Conservation (phyloP, 768 basidiomycete genomes). For the Krasilnikovozyma curviuscula region DNA sequence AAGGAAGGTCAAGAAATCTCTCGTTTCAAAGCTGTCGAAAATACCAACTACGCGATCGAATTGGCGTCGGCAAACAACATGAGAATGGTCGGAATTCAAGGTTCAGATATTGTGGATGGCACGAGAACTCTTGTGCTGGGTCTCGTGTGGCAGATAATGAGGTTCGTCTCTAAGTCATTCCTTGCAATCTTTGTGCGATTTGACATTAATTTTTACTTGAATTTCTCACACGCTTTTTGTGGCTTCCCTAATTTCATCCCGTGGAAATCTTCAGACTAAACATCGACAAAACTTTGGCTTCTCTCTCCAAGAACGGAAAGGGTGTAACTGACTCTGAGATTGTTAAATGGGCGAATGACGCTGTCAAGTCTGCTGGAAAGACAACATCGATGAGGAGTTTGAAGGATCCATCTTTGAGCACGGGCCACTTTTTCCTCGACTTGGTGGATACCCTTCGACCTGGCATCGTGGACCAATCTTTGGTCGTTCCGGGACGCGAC, state of each 20-base stretch:
- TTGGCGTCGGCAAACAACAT: constrained; percentile 80
- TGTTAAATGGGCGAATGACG: constrained; percentile 86
- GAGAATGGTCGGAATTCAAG: constrained; percentile 93
- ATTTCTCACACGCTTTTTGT: background rate
- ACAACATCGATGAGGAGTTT: constrained; percentile 59
- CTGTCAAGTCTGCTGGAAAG: constrained; percentile 42
- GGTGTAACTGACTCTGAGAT: constrained; percentile 84
- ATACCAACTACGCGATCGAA: constrained; percentile 90
- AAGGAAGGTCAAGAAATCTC: constrained; percentile 65
- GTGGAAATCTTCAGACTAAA: constrained; percentile 33
- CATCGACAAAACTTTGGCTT: constrained; percentile 72
- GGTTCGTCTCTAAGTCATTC: constrained; percentile 41
- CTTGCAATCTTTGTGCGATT: background rate
- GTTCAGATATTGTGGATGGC: constrained; percentile 92
- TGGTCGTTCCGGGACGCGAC: constrained; percentile 39
- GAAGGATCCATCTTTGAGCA: constrained; percentile 77
- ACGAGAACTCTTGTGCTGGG: constrained; percentile 79
- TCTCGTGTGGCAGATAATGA: constrained; percentile 94
- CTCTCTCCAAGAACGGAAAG: constrained; percentile 46
- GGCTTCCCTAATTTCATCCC: background rate
- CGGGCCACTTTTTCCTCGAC: constrained; percentile 81
- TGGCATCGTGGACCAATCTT: constrained; percentile 77
- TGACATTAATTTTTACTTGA: background rate
- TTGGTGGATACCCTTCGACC: constrained; percentile 76
- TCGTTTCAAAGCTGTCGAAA: constrained; percentile 93